Conservation (phyloP, 2,329 filamentous ascomycete species). For the Neofusicoccum laricinum region DNA sequence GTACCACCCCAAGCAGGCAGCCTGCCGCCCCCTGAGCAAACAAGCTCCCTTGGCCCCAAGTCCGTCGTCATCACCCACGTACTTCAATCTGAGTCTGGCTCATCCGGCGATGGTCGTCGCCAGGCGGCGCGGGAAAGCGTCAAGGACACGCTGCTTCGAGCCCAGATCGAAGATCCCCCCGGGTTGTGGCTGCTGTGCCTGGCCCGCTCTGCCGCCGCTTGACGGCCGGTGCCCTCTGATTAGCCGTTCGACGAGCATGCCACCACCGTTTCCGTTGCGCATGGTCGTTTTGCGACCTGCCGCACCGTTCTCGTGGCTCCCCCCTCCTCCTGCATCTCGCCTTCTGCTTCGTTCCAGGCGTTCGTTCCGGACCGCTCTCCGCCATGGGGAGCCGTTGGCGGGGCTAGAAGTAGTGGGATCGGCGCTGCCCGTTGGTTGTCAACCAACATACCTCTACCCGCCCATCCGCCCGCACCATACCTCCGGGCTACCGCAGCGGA, state of each 20-base stretch:
- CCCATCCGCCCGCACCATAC: neutral
- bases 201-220: neutral
- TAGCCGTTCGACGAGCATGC: neutral
- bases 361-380: neutral
- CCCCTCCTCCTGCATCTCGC: neutral
- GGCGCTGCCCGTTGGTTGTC: neutral
- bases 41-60: neutral
- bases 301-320: neutral
- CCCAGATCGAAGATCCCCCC: neutral
- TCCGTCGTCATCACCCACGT: neutral
- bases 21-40: neutral
- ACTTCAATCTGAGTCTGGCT: neutral
- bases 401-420: neutral
- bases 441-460: neutral
- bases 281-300: neutral
- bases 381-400: slow-evolving; percentile 4
- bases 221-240: neutral
- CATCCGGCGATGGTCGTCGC: too few species aligned
- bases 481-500: neutral
- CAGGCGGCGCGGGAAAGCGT: too few species aligned
- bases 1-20: neutral
- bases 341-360: neutral
- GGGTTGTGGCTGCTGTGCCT: neutral
- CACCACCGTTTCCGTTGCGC: too few species aligned
- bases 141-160: neutral